These are phyloP conservation scores for Chytriomyces sp. DNA, from an alignment of 192 early-diverging fungal species.

Conservation along the genomic window DNA sequence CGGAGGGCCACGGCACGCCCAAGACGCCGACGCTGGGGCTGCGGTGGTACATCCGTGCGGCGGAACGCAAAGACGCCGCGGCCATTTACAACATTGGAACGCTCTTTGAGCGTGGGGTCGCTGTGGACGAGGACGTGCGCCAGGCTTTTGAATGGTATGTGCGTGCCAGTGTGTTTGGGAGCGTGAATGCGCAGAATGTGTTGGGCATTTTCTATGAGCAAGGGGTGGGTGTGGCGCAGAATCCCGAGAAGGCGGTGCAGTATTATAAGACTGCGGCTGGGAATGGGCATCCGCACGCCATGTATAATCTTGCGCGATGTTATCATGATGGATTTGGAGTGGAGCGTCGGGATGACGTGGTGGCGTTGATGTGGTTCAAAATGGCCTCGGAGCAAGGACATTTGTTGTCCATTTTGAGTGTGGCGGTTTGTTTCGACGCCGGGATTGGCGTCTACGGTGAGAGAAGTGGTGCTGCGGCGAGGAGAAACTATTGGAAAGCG, in stretches of 20 bases:
- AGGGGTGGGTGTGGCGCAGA: slow-evolving; percentile 39
- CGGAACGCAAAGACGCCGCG: slow-evolving; percentile 50
- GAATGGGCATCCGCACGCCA: slow-evolving; percentile 54
- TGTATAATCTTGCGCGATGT: slow-evolving; percentile 58
- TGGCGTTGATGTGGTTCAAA: slow-evolving; percentile 50
- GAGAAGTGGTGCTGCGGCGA: slow-evolving; percentile 44
- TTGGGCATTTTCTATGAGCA: slow-evolving; percentile 58
- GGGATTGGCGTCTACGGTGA: slow-evolving; percentile 67
- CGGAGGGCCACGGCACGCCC: slow-evolving; percentile 72
- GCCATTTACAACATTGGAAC: slow-evolving; percentile 63
- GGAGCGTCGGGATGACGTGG: slow-evolving; percentile 30
- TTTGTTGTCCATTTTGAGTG: slow-evolving; percentile 49
- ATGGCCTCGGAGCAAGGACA: slow-evolving; percentile 51
- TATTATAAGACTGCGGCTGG: slow-evolving; percentile 49
- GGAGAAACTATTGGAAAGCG: slow-evolving; percentile 46
- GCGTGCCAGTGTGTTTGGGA: slow-evolving; percentile 46
- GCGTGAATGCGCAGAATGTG: slow-evolving; percentile 52
- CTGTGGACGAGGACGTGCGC: slow-evolving; percentile 40
- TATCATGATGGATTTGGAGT: slow-evolving; percentile 58
- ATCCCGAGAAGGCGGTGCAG: slow-evolving; percentile 38
- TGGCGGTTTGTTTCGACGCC: slow-evolving; percentile 77
- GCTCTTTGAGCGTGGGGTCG: slow-evolving; percentile 55
- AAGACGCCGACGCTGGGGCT: slow-evolving; percentile 62
- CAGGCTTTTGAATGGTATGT: slow-evolving; percentile 52
- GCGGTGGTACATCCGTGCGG: slow-evolving; percentile 57